phyloP scores from a whole-genome alignment of 768 basidiomycete genomes.

The Amylocystis lapponica region DNA sequence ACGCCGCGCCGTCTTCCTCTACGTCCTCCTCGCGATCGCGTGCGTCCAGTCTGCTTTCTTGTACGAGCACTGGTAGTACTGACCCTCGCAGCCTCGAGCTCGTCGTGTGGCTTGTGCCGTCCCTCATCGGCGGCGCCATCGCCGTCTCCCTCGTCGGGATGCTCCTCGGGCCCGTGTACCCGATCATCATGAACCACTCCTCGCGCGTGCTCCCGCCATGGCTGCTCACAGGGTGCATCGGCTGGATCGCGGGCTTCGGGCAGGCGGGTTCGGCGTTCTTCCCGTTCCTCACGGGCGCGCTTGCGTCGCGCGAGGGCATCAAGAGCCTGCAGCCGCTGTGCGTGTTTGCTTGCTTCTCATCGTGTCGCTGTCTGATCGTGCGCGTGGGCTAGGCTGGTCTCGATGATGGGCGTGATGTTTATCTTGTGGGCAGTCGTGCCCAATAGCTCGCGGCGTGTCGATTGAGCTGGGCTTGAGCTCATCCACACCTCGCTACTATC shows the following conservation, averaged over 20 bases:
- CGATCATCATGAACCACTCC: slow-evolving; percentile 36
- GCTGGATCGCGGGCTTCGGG: slow-evolving; percentile 50
- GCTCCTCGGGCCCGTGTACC: slow-evolving; percentile 43
- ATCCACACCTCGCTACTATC: too few relatives aligned
- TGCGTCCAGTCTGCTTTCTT: slow-evolving; percentile 9
- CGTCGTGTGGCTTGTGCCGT: slow-evolving; percentile 52
- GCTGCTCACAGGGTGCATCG: slow-evolving; percentile 36
- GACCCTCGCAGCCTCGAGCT: slow-evolving; percentile 42
- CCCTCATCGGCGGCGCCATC: slow-evolving; percentile 47
- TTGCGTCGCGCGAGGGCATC: slow-evolving; percentile 38
- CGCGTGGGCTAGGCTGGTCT: slow-evolving; percentile 17
- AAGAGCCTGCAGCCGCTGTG: slow-evolving; percentile 44
- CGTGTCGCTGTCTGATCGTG: neutral
- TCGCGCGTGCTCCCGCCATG: slow-evolving; percentile 39
- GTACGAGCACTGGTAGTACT: neutral
- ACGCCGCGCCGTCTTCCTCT: slow-evolving; percentile 30
- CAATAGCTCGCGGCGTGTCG: slow-evolving; percentile 4
- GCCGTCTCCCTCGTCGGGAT: slow-evolving; percentile 50
- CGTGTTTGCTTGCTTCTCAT: slow-evolving; percentile 15
- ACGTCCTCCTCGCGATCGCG: slow-evolving; percentile 32
- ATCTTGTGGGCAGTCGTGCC: slow-evolving; percentile 18
- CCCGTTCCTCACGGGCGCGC: slow-evolving; percentile 45
- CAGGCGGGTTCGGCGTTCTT: slow-evolving; percentile 45
- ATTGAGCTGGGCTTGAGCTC: too few relatives aligned
- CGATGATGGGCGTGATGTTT: slow-evolving; percentile 19